These are phyloP conservation scores for Pleoardoris graminearum DNA, from an alignment of 2,329 filamentous ascomycete genomes.

Conservation along the genomic window DNA sequence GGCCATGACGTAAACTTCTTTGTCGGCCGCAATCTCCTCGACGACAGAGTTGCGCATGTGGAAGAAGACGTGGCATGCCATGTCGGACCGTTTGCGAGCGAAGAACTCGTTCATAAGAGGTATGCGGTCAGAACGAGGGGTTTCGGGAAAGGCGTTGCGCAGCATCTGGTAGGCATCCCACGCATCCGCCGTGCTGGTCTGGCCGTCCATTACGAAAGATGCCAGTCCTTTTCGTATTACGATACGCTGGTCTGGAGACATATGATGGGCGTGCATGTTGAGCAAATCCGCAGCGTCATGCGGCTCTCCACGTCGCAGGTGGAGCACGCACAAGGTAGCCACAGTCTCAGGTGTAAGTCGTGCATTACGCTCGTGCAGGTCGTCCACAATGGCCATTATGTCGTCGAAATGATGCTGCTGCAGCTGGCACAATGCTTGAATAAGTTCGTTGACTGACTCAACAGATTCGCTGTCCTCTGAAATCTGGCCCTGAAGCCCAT, in stretches of 20 bases:
- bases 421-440: conserved; percentile 67
- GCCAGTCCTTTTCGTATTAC: conserved; percentile 68
- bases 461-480: conserved; percentile 63
- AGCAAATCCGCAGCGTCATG: conserved; percentile 82
- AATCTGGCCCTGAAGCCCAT: conserved; percentile 62
- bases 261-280: conserved; percentile 72
- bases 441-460: conserved; percentile 69
- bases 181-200: conserved; percentile 65
- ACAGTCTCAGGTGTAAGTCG: conserved; percentile 75
- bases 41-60: conserved; percentile 86
- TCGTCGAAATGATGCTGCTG: conserved; percentile 67
- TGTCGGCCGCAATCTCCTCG: conserved; percentile 64
- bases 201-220: conserved; percentile 68
- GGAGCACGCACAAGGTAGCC: conserved; percentile 70
- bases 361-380: conserved; percentile 70
- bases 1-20: conserved; percentile 75
- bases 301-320: conserved; percentile 75
- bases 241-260: conserved; percentile 69
- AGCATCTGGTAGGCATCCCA: conserved; percentile 66
- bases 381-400: conserved; percentile 72
- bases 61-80: conserved; percentile 83
- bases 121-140: conserved; percentile 66
- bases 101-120: conserved; percentile 84
- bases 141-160: conserved; percentile 63
- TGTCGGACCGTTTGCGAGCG: conserved; percentile 73